Conservation (phyloP, 2,329 filamentous ascomycete species). For the Penicillium glabrum region DNA sequence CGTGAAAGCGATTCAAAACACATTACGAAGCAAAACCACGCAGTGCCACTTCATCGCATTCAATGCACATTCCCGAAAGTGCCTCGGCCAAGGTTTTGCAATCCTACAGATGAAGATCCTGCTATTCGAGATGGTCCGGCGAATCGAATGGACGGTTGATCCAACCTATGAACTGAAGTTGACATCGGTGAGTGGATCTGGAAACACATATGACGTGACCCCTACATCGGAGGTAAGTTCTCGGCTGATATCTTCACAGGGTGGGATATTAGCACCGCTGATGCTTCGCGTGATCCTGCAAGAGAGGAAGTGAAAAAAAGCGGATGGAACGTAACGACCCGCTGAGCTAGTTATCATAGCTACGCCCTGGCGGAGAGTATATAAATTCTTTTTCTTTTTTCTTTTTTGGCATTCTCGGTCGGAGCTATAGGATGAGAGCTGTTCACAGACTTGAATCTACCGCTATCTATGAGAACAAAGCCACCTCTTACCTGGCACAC, state of each 20-base stretch:
- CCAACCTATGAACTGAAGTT: slow-evolving; percentile 24
- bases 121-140: slow-evolving; percentile 23
- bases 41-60: slow-evolving; percentile 32
- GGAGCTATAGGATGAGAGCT: neutral
- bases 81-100: slow-evolving; percentile 31
- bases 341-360: neutral
- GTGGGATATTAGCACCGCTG: slow-evolving; percentile 26
- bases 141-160: slow-evolving; percentile 22
- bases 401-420: neutral
- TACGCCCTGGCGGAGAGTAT: neutral
- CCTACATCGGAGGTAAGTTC: neutral
- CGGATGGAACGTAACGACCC: neutral
- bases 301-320: neutral
- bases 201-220: neutral
- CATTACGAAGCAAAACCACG: slow-evolving; percentile 25
- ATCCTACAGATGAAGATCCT: slow-evolving; percentile 27
- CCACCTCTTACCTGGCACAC: neutral
- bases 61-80: slow-evolving; percentile 30
- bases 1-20: slow-evolving; percentile 33
- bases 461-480: neutral
- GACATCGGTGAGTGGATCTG: slow-evolving; percentile 23
- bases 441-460: neutral
- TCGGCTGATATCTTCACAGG: slow-evolving; percentile 15
- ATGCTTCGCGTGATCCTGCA: slow-evolving; percentile 17
- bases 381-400: neutral